Base-by-base conservation (phyloP, 257 asterid genomes). In the Gardenia jasminoides region DNA sequence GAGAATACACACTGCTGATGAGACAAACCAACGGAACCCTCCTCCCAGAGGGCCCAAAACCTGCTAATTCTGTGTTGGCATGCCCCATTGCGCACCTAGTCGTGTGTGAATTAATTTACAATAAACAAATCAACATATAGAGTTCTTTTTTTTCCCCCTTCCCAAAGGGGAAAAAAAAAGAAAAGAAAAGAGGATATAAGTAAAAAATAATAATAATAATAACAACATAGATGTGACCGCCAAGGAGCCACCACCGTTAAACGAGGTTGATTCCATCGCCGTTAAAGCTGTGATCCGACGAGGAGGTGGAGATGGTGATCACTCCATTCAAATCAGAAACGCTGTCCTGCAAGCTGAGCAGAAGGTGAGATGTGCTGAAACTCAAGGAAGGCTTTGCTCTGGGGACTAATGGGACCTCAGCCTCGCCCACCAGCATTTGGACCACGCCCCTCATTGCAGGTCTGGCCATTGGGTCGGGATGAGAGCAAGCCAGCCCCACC, bases 391-490 rank as follows among this genome's bases (percentile, higher is more conserved):
- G 98, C 80, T 82, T 93, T 3, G 87, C 78, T 74, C 89, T 90
- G 11, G 97, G 98, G 62, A 91, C 94, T 11, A 85, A 54, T 10
- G 97, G 96, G 24, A 91, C 87, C 66, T 93, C 94, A 2, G 88
- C 74, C 43, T 93, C 98, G 7, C 97, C 98, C 7, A 85, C 87
- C 52, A 93, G 82, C 95, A 93, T 93, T 46, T 93, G 98, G 10
- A 89, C 94, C 85, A 88, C 98, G 0, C 82, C 83, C 80, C 98
- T 88, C 98, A 93, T 93, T 12, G 93, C 74, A 4, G 98, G 98
- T 56, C 98, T 81, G 59, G 83, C 91, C 88, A 82, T 31, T 7
- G 97, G 97, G 75, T 93, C 97, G 2, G 97, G 94, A 70, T 90
- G 92, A 1, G 97, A 91, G 78, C 97, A 93, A 12, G 88, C 91